A percentile compares a stretch with the other conserved stretches of the same genome.
Evolutionary conservation across 768 basidiomycete species (phyloP).

Genomic region (Panaeolus cyanescens): DNA sequence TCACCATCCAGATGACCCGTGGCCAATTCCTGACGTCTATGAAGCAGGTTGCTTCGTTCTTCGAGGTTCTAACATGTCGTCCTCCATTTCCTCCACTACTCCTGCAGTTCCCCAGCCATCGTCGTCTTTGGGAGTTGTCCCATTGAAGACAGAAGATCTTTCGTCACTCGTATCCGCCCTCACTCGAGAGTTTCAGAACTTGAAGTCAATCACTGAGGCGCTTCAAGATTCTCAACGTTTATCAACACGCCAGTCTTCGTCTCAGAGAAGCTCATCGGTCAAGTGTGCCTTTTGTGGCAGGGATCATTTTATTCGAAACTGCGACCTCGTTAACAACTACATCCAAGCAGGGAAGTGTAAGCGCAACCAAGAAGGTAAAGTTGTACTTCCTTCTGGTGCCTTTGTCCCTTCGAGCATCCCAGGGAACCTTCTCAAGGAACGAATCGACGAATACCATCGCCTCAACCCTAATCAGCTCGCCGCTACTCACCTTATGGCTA

Average conservation of each 20-base stretch:
- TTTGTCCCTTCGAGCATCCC: constrained; percentile 19
- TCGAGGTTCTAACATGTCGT: background rate
- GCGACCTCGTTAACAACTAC: constrained; percentile 19
- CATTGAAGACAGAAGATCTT: no score
- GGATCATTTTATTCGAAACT: constrained; percentile 24
- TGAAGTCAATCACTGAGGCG: no score
- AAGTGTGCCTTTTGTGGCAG: constrained; percentile 17
- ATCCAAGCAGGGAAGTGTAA: constrained; percentile 16
- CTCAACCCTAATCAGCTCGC: constrained; percentile 15
- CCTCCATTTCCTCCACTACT: background rate
- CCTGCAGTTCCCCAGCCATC: no score
- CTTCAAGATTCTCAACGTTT: no score
- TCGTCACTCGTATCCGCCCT: no score
- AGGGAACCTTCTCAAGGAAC: constrained; percentile 8
- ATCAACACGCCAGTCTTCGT: no score
- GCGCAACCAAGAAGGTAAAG: constrained; percentile 21
- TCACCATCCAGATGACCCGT: constrained; percentile 22
- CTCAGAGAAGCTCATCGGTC: no score
- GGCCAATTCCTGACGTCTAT: constrained; percentile 14
- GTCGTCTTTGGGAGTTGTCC: no score
- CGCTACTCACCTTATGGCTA: background rate
- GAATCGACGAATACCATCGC: constrained; percentile 17
- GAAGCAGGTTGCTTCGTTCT: constrained; percentile 19
- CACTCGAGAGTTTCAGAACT: no score
- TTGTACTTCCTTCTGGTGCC: constrained; percentile 22